Evolutionary conservation across 2,329 filamentous ascomycete genomes (phyloP), one percentile per base, ranked within the genome.

Genomic region (Penicillium thymicola): DNA sequence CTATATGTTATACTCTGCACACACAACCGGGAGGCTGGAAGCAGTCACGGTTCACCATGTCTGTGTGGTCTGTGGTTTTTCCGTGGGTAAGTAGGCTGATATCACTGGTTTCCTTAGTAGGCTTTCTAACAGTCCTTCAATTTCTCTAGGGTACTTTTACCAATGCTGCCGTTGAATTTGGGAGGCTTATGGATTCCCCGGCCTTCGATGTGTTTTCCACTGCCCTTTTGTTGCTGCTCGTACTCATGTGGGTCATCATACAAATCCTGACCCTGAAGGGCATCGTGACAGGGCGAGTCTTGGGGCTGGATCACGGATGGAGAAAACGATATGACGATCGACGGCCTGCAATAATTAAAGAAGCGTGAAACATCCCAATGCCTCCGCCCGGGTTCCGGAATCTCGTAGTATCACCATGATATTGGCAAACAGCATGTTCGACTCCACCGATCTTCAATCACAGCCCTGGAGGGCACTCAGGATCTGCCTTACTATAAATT

Each of bases 131-230:
- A 13, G 7, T 30, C 9, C n/a, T 41, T 23, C 27, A 27, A 28
- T 23, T 25, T 25, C 13, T 40, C 14, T 28, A 76, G 74, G 75
- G 75, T 2, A 72, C 75, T 0, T 77, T 76, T 54, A 73, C 72
- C 3, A 76, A 75, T 38, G 68, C 70, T 2, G 72, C 73, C 1
- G 65, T 75, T 11, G 60, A 74, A 47, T 65, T 79, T 6, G 74
- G 72, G 7, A 71, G 65, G 42, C 59, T 72, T 23, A 70, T 79
- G 65, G 68, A 75, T 25, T 76, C 73, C 2, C 59, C 69, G 0
- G 71, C 73, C 4, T 78, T 77, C 50, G 58, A 64, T 14, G 69
- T 78, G 2, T 72, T 74, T 63, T 75, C 75, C 1, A 75, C 71
- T 1, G 68, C 64, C 3, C 60, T 78, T 36, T 54, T 72, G 8